These are phyloP conservation scores for Penicillium subrubescens DNA, from an alignment of 495 filamentous ascomycete species.

Conservation along the genomic window DNA sequence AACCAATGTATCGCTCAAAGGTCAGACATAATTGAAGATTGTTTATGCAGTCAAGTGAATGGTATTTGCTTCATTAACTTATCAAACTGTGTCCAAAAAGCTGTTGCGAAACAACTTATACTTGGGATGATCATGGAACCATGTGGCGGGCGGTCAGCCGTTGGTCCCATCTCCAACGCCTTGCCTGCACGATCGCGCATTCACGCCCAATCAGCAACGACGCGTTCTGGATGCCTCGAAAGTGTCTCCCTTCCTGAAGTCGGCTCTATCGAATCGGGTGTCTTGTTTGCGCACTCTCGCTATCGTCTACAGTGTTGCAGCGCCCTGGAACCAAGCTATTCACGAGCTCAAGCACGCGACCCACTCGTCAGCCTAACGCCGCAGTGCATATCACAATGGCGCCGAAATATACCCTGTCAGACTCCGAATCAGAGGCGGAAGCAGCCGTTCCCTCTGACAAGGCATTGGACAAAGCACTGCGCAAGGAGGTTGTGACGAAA, in stretches of 20 bases:
- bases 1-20: neutral
- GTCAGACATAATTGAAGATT: too few relatives aligned
- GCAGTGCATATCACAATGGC: constrained; percentile 29
- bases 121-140: neutral
- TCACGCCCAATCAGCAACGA: neutral
- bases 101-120: neutral
- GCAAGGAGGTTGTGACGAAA: constrained; percentile 57
- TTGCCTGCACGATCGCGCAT: neutral
- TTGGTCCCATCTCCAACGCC: constrained; percentile 2
- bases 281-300: neutral
- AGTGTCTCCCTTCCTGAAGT: neutral
- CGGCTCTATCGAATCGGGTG: neutral
- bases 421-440: constrained; percentile 37
- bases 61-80: neutral
- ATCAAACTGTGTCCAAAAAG: neutral
- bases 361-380: neutral
- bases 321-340: neutral
- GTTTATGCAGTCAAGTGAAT: neutral
- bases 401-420: constrained; percentile 38
- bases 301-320: neutral
- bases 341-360: constrained; percentile 1
- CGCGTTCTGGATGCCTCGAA: constrained; percentile 5
- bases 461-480: constrained; percentile 56
- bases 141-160: neutral
- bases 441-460: constrained; percentile 33